Conservation (phyloP, 352 stramenopile genomes). For the Phytopythium montanum region DNA sequence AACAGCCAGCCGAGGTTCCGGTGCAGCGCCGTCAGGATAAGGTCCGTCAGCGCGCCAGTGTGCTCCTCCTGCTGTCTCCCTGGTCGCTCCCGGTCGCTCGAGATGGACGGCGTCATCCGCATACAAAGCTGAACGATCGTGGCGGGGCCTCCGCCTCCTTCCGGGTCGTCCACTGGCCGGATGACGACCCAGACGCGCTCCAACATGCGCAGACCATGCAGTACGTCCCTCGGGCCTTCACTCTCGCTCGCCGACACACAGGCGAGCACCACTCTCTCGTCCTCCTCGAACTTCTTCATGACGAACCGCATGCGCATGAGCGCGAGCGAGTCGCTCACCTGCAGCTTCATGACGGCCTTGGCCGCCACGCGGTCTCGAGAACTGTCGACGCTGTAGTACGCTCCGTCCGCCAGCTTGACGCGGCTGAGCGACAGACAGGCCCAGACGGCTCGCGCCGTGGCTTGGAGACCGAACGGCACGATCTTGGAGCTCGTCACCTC, state of each 20-base stretch:
- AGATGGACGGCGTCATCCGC: conserved; percentile 38
- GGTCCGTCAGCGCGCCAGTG: conserved; percentile 36
- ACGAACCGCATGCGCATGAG: conserved; percentile 33
- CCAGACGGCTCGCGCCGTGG: conserved; percentile 36
- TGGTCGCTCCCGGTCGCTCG: conserved; percentile 9
- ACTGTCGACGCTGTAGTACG: conserved; percentile 29
- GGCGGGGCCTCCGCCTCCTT: conserved; percentile 10
- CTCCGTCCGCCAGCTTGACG: conserved; percentile 32
- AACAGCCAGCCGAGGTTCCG: conserved; percentile 44
- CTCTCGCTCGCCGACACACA: conserved; percentile 28
- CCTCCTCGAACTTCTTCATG: conserved; percentile 32
- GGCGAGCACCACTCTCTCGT: conserved; percentile 19
- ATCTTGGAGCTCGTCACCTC: conserved; percentile 41
- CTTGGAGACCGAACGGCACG: conserved; percentile 35
- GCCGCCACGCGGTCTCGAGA: conserved; percentile 31
- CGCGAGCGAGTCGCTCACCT: conserved; percentile 20
- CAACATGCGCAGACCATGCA: conserved; percentile 34
- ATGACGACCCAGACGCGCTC: conserved; percentile 42
- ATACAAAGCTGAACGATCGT: conserved; percentile 54
- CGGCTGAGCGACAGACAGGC: conserved; percentile 24
- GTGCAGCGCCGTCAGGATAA: conserved; percentile 40
- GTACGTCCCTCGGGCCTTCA: conserved; percentile 26
- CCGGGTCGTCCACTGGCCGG: conserved; percentile 11
- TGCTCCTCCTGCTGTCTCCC: conserved; percentile 14
- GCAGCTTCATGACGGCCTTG: conserved; percentile 40